These are phyloP conservation scores for Inonotus hispidus DNA, from an alignment of 1,284 basidiomycete genomes.

Conservation along the genomic window DNA sequence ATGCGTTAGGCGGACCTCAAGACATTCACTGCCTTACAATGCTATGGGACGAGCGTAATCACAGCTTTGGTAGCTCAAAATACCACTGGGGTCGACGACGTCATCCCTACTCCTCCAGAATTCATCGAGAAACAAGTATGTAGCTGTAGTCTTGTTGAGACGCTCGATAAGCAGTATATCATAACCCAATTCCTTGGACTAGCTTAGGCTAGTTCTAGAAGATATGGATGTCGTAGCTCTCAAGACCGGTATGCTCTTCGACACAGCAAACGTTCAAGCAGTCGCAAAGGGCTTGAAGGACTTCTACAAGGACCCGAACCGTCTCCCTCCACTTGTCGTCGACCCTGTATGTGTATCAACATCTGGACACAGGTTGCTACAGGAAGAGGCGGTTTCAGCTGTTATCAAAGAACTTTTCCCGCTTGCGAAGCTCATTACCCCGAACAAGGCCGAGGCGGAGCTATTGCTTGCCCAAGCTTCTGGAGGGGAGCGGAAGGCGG, in stretches of 20 bases:
- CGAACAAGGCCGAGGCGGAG: conserved; percentile 82
- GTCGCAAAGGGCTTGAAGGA: conserved; percentile 42
- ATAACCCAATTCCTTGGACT: conserved; percentile 15
- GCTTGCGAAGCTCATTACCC: conserved; percentile 73
- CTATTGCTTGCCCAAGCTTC: conserved; percentile 43
- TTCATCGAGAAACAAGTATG: conserved; percentile 72
- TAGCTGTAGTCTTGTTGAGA: background rate
- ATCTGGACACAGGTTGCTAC: conserved; percentile 79
- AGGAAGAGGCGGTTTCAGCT: conserved; percentile 57
- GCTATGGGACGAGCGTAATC: conserved; percentile 84
- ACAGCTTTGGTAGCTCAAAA: conserved; percentile 93
- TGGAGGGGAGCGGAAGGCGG: conserved; percentile 21
- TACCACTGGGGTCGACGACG: conserved; percentile 76
- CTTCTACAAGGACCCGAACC: conserved; percentile 28
- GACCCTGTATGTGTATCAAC: conserved; percentile 95
- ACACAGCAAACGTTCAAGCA: conserved; percentile 42
- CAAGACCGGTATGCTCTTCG: conserved; percentile 88
- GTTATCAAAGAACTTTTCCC: conserved; percentile 68
- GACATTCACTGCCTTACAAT: conserved; percentile 73
- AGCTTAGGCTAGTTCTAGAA: conserved; percentile 71
- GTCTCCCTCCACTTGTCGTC: conserved; percentile 57
- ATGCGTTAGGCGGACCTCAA: conserved; percentile 72
- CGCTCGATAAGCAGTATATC: background rate
- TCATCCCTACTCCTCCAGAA: conserved; percentile 58
- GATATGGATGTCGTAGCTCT: conserved; percentile 75